Evolutionary conservation across 2,329 filamentous ascomycete genomes (phyloP), one percentile per base, ranked within the genome.

Genomic region (Aureobasidium vineae): DNA sequence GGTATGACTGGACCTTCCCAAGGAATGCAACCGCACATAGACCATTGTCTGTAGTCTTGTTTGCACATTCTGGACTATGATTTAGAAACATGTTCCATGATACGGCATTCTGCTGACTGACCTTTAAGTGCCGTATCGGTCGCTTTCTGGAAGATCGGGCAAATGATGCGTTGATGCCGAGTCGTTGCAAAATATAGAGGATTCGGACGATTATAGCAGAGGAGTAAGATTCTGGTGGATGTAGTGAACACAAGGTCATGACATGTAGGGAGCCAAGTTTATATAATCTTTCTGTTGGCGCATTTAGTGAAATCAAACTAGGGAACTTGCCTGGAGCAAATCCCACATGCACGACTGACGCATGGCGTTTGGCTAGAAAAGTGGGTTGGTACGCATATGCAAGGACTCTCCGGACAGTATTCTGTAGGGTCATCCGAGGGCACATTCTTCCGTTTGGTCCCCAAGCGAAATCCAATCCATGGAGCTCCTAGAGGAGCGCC

Each of bases 31-130:
- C 45, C 45, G 45, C 45, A 50, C 45, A 50, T 50, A n/a, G 45
- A 50, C 45, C 45, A 50, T 50, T 49, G 45, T 49, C 45, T 49
- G 45, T 49, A 49, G 45, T 49, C 45, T 49, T 49, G 45, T 49
- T 49, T 49, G 45, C 45, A 8, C 16, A 49, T 49, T 49, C 45
- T 49, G 45, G 45, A 49, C 45, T 49, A 49, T 49, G 45, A 49
- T 49, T 49, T 49, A 49, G 45, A 49, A 49, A 49, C 45, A 49
- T 49, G 16, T 49, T 49, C 45, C 45, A 49, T 49, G 45, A 49
- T 49, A 6, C 45, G 45, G 45, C 45, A 49, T 49, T 49, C 45
- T 49, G 16, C 45, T 49, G 45, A 49, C 45, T 49, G 45, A 49
- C 45, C 45, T 49, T 49, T 49, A 49, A 49, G 45, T 49, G 45